These are phyloP conservation scores for Penicillium daleae DNA, from an alignment of 495 filamentous ascomycete species.

Conservation along the genomic window DNA sequence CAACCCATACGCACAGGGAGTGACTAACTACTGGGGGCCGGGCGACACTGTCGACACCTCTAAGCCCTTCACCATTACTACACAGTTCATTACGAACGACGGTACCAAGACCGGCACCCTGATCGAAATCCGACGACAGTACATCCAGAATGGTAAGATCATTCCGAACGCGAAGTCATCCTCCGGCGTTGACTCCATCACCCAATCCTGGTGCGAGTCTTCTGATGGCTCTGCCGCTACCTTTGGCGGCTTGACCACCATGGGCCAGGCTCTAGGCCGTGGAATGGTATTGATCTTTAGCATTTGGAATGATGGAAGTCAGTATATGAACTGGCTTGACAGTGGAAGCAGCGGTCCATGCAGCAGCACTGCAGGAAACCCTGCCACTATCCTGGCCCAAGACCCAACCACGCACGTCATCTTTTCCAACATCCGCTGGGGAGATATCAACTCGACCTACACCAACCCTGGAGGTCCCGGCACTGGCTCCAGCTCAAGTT, in stretches of 20 bases:
- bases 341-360: constrained; percentile 2
- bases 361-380: constrained; percentile 6
- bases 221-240: background rate
- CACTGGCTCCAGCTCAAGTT: background rate
- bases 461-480: background rate
- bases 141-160: constrained; percentile 67
- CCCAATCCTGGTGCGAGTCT: constrained; percentile 23
- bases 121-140: constrained; percentile 67
- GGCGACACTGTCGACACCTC: constrained; percentile 63
- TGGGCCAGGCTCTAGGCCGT: constrained; percentile 1
- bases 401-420: background rate
- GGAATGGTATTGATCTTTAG: constrained; percentile 8
- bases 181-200: constrained; percentile 59
- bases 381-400: background rate
- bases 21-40: constrained; percentile 63
- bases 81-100: constrained; percentile 64
- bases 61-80: constrained; percentile 65
- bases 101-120: constrained; percentile 55
- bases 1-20: constrained; percentile 69
- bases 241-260: constrained; percentile 4
- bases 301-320: background rate
- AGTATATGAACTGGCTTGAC: constrained; percentile 6
- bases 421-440: constrained; percentile 7
- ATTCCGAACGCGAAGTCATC: constrained; percentile 60
- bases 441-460: constrained; percentile 4